Conservation (phyloP, 2,329 filamentous ascomycete species). For the Xylaria sp. region DNA sequence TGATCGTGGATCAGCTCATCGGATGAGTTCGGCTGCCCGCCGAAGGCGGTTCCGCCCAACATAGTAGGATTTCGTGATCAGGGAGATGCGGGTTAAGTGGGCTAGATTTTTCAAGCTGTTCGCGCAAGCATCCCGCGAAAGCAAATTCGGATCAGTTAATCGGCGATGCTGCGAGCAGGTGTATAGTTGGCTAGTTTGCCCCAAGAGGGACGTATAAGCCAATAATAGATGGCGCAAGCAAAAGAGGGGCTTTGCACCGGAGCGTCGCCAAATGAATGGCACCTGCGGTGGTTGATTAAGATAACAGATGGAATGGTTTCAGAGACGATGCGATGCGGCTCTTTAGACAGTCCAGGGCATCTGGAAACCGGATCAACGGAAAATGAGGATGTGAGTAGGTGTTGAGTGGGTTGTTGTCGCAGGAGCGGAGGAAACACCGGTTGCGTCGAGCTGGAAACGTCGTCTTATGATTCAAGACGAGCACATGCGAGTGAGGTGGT, state of each 20-base stretch:
- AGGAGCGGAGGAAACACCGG: not conserved
- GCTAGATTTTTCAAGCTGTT: slow-evolving; percentile 7
- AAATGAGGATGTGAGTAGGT: not conserved
- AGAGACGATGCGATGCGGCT: slow-evolving; percentile 6
- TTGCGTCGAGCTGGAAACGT: slow-evolving; percentile 9
- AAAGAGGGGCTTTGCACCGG: not conserved
- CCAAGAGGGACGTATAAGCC: not conserved
- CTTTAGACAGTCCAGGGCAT: not conserved
- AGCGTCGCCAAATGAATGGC: not conserved
- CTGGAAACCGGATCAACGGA: not conserved
- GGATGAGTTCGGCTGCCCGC: slow-evolving; percentile 45
- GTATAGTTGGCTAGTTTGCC: not conserved
- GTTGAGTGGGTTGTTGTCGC: slow-evolving; percentile 3
- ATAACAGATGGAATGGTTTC: not conserved
- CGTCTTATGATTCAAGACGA: slow-evolving; percentile 14
- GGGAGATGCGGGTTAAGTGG: not conserved
- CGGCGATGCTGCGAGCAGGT: not conserved
- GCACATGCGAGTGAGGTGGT: not conserved
- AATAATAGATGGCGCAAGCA: not conserved
- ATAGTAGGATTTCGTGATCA: slow-evolving; percentile 21
- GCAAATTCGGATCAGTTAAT: not conserved
- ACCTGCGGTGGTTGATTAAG: not conserved
- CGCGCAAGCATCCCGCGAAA: slow-evolving; percentile 31
- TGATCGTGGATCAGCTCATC: slow-evolving; percentile 54
- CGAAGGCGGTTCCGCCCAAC: slow-evolving; percentile 24